Evolutionary conservation across 306 rosid genomes (phyloP).

Genomic region (Gillenia trifoliata): DNA sequence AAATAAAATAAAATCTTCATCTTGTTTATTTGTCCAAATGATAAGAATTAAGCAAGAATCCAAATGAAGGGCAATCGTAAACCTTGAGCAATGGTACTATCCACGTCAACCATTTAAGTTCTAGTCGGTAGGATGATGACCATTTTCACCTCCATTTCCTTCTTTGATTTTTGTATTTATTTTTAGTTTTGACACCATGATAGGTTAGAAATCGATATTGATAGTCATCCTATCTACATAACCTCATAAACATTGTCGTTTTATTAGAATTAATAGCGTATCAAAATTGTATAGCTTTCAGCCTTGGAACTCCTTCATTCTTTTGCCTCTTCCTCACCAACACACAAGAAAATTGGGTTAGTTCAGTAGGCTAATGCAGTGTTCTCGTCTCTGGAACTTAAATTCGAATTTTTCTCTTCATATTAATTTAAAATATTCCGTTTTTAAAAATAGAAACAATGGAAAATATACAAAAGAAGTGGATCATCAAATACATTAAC

Average conservation of each 20-base stretch:
- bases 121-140: conserved; percentile 33
- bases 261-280: background rate
- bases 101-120: conserved; percentile 18
- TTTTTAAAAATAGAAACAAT: too few species aligned
- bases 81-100: conserved; percentile 19
- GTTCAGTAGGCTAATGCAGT: too few species aligned
- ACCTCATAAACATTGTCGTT: background rate
- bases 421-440: too few species aligned
- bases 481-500: too few species aligned
- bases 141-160: background rate
- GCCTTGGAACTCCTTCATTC: too few species aligned
- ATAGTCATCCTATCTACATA: too few species aligned
- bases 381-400: too few species aligned
- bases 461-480: too few species aligned
- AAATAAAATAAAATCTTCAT: too few species aligned
- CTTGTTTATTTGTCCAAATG: background rate
- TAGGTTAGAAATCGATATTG: background rate
- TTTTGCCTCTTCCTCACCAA: too few species aligned
- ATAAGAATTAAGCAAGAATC: conserved; percentile 1
- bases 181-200: background rate
- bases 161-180: too few species aligned
- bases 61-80: conserved; percentile 29
- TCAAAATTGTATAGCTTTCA: background rate
- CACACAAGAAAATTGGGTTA: background rate
- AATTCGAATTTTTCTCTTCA: too few species aligned